Evolutionary conservation across 345 rosid species (phyloP), one percentile per base, ranked within the genome.

Genomic region (Cardamine occulta): DNA sequence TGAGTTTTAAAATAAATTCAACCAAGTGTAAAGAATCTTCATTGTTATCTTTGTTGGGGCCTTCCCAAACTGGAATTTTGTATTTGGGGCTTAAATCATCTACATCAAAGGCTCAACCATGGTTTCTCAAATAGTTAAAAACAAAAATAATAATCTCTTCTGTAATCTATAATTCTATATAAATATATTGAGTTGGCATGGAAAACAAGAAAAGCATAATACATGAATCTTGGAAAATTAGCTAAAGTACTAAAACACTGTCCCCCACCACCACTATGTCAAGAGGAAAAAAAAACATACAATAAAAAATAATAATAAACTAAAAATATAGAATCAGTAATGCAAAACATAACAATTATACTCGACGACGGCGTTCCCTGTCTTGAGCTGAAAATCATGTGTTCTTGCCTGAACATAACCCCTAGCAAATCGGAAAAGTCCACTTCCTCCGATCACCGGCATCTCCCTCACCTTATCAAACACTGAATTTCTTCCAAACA

Each of bases 391-490:
- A 24, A 85, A 72, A 6, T 11, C 56, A 70, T 81, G 74, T 2
- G 93, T 91, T 54, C 52, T 83, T 2, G 86, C 87, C 64, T 86
- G 67, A 74, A 81, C 93, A 84, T 87, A 91, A 7, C 97, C 97
- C 28, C 89, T 76, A 6, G 88, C 93, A 70, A 89, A 86, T 67
- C 94, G 81, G 84, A 91, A 84, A 21, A 87, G 74, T 13, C 97
- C 95, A 76, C 88, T 85, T 8, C 95, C 95, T 32, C 90, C 87
- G 35, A 89, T 70, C 80, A 91, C 85, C 6, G 95, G 91, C 93
- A 91, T 86, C 81, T 91, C 97, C 19, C 97, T 83, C 68, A 83
- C 82, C 67, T 68, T 72, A 2, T 80, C 63, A 21, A 84, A 70
- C 63, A 85, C 85, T 0, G 77, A 26, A 68, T 89, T 89, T 83